Base-by-base conservation (phyloP, 495 filamentous ascomycete genomes). In the Xylaria scruposa region DNA sequence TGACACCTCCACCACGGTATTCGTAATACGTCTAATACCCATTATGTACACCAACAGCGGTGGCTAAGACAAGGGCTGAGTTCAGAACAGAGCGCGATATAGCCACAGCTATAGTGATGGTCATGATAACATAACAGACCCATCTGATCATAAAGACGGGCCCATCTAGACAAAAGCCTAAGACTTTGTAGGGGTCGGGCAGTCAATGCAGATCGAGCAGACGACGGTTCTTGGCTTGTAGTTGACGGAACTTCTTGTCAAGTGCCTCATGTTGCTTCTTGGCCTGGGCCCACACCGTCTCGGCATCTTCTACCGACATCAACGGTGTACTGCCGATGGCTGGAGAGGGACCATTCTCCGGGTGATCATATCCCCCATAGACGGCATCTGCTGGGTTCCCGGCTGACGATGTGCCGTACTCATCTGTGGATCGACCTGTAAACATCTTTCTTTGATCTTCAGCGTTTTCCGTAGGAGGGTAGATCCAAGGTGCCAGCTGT, bases 191-290 rank as follows among this genome's bases (percentile, higher is more conserved):
- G 1, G 61, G 46, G 53, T 54, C 72, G 31, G 72, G 77, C 67
- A 79, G 77, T 79, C 77, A 79, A 79, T 79, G 77, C 60, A 79
- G 53, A n/a, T 75, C 77, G 44, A 79, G 72, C 12, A 78, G 69
- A 8, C 76, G 72, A 5, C 86, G 80, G 74, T 92, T 92, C 84
- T 87, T 89, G 74, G 89, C 89, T 68, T 91, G 82, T 46, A 91
- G 67, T 65, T 84, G 82, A 71, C 85, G 85, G 26, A 92, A 76
- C 73, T 83, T 89, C 85, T 92, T 93, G 79, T 93, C 92, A 10
- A 93, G 76, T 68, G 78, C 85, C 66, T 94, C 92, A 44, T 89
- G 85, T 75, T 93, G 91, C 83, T 90, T 92, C 72, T 85, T 85
- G n/a, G 87, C 85, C 13, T 78, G 75, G 21, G 82, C 70, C 74